These are phyloP conservation scores for Salicornia ramosissima DNA, from an alignment of 148 eudicot genomes.

Conservation along the genomic window DNA sequence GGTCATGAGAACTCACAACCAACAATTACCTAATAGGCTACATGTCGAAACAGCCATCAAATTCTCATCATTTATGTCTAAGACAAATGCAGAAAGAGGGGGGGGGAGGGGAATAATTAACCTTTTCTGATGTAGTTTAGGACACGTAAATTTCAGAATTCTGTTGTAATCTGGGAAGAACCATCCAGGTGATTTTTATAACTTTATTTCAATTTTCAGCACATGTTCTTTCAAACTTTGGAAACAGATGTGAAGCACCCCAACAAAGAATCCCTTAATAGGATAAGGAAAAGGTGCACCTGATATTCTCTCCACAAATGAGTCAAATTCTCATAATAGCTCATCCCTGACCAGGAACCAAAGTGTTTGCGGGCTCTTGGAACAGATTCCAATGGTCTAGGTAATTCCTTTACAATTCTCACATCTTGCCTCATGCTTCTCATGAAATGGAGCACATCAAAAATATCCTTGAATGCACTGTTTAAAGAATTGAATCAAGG, in stretches of 20 bases:
- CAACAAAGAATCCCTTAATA: neutral
- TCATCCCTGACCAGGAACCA: constrained; percentile 71
- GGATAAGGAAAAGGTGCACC: constrained; percentile 28
- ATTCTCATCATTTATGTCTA: too few relatives aligned
- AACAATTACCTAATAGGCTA: too few relatives aligned
- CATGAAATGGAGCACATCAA: constrained; percentile 69
- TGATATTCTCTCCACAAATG: constrained; percentile 71
- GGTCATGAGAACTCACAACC: too few relatives aligned
- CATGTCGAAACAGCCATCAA: too few relatives aligned
- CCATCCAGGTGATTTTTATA: neutral
- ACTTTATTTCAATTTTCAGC: too few relatives aligned
- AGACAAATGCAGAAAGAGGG: too few relatives aligned
- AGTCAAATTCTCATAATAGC: constrained; percentile 77
- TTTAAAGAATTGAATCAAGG: constrained; percentile 19
- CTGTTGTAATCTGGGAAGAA: neutral
- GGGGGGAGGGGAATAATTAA: neutral
- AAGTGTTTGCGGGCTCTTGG: constrained; percentile 95
- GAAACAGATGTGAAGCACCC: neutral
- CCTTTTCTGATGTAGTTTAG: neutral
- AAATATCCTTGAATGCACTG: constrained; percentile 79
- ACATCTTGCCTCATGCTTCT: constrained; percentile 62
- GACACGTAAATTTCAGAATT: neutral
- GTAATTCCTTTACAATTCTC: constrained; percentile 68
- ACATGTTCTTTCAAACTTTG: neutral
- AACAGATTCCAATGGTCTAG: constrained; percentile 55